Base-by-base conservation (phyloP, 805 yeast species). In the Candida tallmaniae region DNA sequence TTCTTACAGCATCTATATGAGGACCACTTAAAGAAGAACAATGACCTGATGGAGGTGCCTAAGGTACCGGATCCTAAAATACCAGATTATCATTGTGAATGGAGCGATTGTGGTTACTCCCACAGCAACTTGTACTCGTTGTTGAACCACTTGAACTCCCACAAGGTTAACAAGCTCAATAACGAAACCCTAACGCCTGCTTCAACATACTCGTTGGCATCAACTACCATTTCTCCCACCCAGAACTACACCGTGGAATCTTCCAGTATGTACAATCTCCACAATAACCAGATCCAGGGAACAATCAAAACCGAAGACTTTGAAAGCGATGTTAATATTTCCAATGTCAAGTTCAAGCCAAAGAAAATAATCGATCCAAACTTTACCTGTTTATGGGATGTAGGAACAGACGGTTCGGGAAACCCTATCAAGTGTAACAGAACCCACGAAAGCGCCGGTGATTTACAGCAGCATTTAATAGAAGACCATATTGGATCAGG, bases 401-500 rank as follows among this genome's bases (percentile, higher is more conserved):
- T 55, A 2, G 66, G 68, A 2, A 36, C 39, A 6, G 60, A 54
- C 33, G 34, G 25, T 5, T 27, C 40, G 17, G 65, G 68, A 2
- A 38, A 49, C 7, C 53, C 68, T 2, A 47, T 62, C 1, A 38
- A 59, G 3, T 93, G 97, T 53, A 62, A 61, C 25, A 40, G 47
- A 29, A 41, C 41, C 2, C 88, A 85, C 48, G 37, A 49, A 4
- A 54, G 71, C 5, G 73, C 83, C 3, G 74, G 76, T 10, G 82
- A 72, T 5, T 65, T 93, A 33, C 86, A 88, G 24, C 64, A 72
- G 4, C 98, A 93, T 57, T 49, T 93, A 13, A 71, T 78, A 6
- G 56, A 63, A 5, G 68, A 58, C 13, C 98, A 93, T 53, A 65
- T 93, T 12, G 83, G 83, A 2, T 72, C 80, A 7, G 88, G 96